Percentiles rank a stretch among this genome's conserved stretches.
These are phyloP conservation scores for Mollisia scopiformis DNA, from an alignment of 2,329 filamentous ascomycete genomes.

Conservation along the genomic window DNA sequence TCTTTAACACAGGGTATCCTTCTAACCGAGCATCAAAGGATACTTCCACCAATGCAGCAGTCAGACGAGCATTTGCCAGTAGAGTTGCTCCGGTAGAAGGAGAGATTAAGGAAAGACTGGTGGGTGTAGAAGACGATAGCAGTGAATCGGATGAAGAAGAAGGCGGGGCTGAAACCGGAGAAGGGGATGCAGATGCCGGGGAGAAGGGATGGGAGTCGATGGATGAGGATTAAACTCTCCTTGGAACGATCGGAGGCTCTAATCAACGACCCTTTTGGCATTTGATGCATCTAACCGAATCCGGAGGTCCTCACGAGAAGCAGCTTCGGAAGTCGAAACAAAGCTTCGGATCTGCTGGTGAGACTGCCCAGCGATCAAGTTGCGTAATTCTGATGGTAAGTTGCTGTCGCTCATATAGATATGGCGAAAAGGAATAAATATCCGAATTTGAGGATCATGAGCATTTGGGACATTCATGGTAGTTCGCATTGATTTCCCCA, in stretches of 20 bases:
- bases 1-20: background rate
- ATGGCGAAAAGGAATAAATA: constrained; percentile 4
- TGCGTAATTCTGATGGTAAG: constrained; percentile 3
- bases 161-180: constrained; percentile 50
- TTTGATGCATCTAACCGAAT: constrained; percentile 1
- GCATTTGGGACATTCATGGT: constrained; percentile 17
- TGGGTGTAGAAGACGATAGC: constrained; percentile 71
- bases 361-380: constrained; percentile 6
- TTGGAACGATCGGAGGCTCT: no score
- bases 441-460: constrained; percentile 13
- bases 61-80: constrained; percentile 81
- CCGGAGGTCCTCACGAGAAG: constrained; percentile 6
- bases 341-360: constrained; percentile 15
- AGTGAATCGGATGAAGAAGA: constrained; percentile 62
- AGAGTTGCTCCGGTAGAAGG: constrained; percentile 64
- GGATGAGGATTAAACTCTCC: constrained; percentile 61
- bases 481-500: constrained; percentile 21
- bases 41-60: constrained; percentile 79
- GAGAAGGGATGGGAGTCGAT: constrained; percentile 50
- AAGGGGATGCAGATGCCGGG: constrained; percentile 41
- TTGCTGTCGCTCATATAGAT: constrained; percentile 9
- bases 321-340: constrained; percentile 1
- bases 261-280: background rate
- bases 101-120: constrained; percentile 73
- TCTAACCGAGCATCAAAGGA: constrained; percentile 28